phyloP scores from a whole-genome alignment of 495 filamentous ascomycete species.

The Penicillium dipodomyicola region DNA sequence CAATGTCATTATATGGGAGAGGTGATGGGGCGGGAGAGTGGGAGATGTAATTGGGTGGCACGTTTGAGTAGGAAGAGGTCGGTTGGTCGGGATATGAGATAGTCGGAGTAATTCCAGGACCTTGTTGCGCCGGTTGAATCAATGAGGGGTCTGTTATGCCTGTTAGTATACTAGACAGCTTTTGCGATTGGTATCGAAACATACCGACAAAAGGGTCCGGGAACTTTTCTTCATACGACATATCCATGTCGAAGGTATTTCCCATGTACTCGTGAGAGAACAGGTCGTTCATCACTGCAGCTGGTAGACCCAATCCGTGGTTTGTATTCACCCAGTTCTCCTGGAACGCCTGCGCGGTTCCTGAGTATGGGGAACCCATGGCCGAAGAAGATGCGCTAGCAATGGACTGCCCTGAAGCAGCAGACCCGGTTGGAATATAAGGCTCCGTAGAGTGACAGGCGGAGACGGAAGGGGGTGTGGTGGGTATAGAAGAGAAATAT shows the following conservation, averaged over 20 bases:
- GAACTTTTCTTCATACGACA: slow-evolving; percentile 56
- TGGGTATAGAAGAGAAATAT: slow-evolving; percentile 37
- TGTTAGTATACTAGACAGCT: slow-evolving; percentile 9
- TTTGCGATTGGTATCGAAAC: slow-evolving; percentile 38
- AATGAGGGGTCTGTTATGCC: slow-evolving; percentile 55
- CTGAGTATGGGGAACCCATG: slow-evolving; percentile 76
- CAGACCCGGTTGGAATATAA: slow-evolving; percentile 61
- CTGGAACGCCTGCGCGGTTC: slow-evolving; percentile 57
- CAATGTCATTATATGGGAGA: slow-evolving; percentile 28
- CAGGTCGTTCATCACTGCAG: slow-evolving; percentile 61
- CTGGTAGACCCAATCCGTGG: slow-evolving; percentile 64
- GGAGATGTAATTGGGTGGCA: slow-evolving; percentile 30
- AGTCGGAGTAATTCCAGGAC: slow-evolving; percentile 29
- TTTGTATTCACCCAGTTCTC: slow-evolving; percentile 60
- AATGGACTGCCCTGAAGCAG: slow-evolving; percentile 69
- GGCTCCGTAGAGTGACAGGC: slow-evolving; percentile 37
- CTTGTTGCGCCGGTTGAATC: slow-evolving; percentile 47
- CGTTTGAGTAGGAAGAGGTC: slow-evolving; percentile 23
- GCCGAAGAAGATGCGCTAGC: slow-evolving; percentile 73
- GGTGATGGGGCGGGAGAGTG: slow-evolving; percentile 39
- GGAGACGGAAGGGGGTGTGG: slow-evolving; percentile 36
- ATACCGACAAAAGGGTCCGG: slow-evolving; percentile 73
- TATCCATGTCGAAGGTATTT: slow-evolving; percentile 35
- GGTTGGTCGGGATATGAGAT: slow-evolving; percentile 38
- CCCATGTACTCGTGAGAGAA: slow-evolving; percentile 51